These are phyloP conservation scores for Pichia gijzeniarum DNA, from an alignment of 805 yeast species.

Conservation along the genomic window DNA sequence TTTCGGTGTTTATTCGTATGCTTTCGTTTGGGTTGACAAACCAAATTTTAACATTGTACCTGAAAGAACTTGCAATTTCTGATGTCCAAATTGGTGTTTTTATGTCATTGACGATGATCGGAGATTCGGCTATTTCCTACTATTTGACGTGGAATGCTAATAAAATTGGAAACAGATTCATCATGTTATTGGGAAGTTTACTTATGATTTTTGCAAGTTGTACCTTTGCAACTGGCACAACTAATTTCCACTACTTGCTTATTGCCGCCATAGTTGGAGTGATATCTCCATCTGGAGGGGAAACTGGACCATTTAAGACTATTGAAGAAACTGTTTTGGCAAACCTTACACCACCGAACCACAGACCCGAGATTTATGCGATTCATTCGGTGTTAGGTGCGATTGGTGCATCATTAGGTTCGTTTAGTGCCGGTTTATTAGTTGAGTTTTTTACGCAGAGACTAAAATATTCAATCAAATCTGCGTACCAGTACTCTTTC, in stretches of 20 bases:
- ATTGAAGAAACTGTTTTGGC: slow-evolving; percentile 82
- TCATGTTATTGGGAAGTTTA: slow-evolving; percentile 55
- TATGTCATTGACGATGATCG: slow-evolving; percentile 74
- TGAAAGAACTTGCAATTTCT: slow-evolving; percentile 46
- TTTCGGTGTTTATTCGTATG: slow-evolving; percentile 63
- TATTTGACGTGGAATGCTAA: slow-evolving; percentile 74
- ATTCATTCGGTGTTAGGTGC: slow-evolving; percentile 65
- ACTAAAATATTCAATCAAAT: slow-evolving; percentile 29
- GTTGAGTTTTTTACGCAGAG: slow-evolving; percentile 39
- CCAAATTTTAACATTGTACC: slow-evolving; percentile 65
- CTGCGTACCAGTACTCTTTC: slow-evolving; percentile 55
- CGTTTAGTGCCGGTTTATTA: slow-evolving; percentile 53
- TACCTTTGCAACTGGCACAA: slow-evolving; percentile 47
- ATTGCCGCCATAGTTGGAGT: slow-evolving; percentile 78
- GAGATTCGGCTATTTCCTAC: slow-evolving; percentile 71
- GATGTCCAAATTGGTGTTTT: slow-evolving; percentile 65
- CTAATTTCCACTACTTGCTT: slow-evolving; percentile 49
- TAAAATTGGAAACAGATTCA: slow-evolving; percentile 55
- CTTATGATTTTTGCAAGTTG: slow-evolving; percentile 67
- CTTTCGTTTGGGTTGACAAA: slow-evolving; percentile 74
- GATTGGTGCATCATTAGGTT: slow-evolving; percentile 69
- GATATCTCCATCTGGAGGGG: slow-evolving; percentile 84
- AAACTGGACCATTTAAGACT: slow-evolving; percentile 84
- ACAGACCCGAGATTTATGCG: slow-evolving; percentile 70
- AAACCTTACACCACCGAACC: slow-evolving; percentile 59